Percentiles rank a stretch among this genome's conserved stretches.
Evolutionary conservation across 1,139 yeast genomes (phyloP).

Genomic region (Saccharomycopsis phalli): DNA sequence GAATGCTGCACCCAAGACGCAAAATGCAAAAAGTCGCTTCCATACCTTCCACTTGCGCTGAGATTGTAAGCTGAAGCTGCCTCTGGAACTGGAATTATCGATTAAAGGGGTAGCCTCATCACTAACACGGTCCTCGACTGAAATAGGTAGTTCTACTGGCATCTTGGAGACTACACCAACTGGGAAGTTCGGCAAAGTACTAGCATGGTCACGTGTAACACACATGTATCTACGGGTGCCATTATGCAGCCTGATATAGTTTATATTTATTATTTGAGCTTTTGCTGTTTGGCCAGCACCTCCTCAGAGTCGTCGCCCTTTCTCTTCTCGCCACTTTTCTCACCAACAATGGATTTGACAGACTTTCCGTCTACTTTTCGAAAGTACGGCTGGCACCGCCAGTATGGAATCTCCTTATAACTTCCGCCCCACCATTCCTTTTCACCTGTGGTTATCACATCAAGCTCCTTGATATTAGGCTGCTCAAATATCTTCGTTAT

Average conservation of each 20-base stretch:
- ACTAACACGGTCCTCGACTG: not conserved
- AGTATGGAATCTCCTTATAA: slow-evolving; percentile 80
- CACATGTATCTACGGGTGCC: no score
- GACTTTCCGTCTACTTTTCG: slow-evolving; percentile 67
- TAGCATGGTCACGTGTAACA: no score
- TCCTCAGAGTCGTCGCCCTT: slow-evolving; percentile 16
- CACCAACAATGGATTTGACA: slow-evolving; percentile 3
- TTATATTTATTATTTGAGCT: no score
- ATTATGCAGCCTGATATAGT: no score
- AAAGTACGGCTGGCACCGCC: slow-evolving; percentile 96
- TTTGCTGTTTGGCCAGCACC: no score
- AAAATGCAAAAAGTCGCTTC: not conserved
- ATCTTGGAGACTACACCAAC: no score
- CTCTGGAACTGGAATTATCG: not conserved
- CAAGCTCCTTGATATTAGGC: slow-evolving; percentile 38
- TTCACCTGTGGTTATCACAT: slow-evolving; percentile 46
- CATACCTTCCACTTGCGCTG: not conserved
- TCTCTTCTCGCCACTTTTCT: slow-evolving; percentile 20
- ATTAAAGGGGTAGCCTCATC: not conserved
- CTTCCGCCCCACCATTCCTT: slow-evolving; percentile 68
- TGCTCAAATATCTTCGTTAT: slow-evolving; percentile 48
- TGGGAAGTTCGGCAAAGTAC: no score
- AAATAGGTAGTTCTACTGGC: no score
- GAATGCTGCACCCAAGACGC: slow-evolving; percentile 61
- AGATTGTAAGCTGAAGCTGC: not conserved